A percentile compares a stretch with the other conserved stretches of the same genome.
Evolutionary conservation across 768 basidiomycete species (phyloP).

Genomic region (Russula emetica): DNA sequence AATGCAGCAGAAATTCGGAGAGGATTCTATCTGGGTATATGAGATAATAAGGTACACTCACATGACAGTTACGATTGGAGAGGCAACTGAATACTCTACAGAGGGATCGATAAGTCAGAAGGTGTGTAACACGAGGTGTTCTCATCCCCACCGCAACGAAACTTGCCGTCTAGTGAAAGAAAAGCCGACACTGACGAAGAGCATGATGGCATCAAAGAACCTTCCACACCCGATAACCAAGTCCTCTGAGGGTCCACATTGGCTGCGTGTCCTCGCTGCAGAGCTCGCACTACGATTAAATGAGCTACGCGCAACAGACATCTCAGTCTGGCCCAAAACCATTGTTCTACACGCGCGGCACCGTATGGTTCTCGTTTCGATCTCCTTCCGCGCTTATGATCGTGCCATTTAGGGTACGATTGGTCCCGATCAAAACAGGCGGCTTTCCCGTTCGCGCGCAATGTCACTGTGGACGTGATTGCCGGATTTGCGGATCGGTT

Average conservation of each 20-base stretch:
- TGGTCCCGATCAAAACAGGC: conserved; percentile 60
- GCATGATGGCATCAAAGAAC: conserved; percentile 97
- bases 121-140: conserved; percentile 42
- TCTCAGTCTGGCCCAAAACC: conserved; percentile 89
- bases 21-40: conserved; percentile 85
- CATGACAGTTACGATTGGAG: not conserved
- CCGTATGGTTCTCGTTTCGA: conserved; percentile 40
- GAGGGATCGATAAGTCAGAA: conserved; percentile 86
- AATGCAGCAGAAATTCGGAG: conserved; percentile 69
- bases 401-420: conserved; percentile 10
- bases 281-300: conserved; percentile 82
- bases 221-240: conserved; percentile 73
- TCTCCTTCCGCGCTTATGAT: not conserved
- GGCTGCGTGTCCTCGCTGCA: conserved; percentile 88
- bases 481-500: conserved; percentile 71
- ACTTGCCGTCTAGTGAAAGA: conserved; percentile 66
- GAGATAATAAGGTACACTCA: conserved; percentile 75
- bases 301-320: conserved; percentile 68
- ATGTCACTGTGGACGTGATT: conserved; percentile 72
- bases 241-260: conserved; percentile 73
- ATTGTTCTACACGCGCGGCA: conserved; percentile 74
- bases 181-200: conserved; percentile 74
- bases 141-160: not conserved
- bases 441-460: conserved; percentile 77
- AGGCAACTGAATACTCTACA: conserved; percentile 31